These are phyloP conservation scores for Saccharomycopsis malanga DNA, from an alignment of 805 yeast species.

Conservation along the genomic window DNA sequence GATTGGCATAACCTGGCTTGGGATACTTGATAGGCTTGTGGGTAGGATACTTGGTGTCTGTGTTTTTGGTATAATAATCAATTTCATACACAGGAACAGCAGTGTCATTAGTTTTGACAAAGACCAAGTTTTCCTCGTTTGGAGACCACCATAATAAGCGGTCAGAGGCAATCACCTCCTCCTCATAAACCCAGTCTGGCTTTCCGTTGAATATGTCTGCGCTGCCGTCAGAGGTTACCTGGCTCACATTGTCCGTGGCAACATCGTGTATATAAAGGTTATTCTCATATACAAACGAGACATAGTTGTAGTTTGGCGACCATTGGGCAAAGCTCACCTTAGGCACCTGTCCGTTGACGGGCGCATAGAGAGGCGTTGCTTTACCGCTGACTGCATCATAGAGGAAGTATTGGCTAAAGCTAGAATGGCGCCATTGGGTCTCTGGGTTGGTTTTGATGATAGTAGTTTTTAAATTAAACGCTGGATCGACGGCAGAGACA, in stretches of 20 bases:
- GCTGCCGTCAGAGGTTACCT: slow-evolving; percentile 48
- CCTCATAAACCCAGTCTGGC: slow-evolving; percentile 84
- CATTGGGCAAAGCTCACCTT: slow-evolving; percentile 51
- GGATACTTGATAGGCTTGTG: slow-evolving; percentile 65
- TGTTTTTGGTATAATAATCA: slow-evolving; percentile 24
- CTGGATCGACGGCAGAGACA: slow-evolving; percentile 39
- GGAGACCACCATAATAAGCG: slow-evolving; percentile 69
- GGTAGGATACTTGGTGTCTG: slow-evolving; percentile 54
- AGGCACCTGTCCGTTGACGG: slow-evolving; percentile 26
- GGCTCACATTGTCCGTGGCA: slow-evolving; percentile 24
- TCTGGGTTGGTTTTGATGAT: slow-evolving; percentile 46
- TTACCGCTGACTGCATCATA: slow-evolving; percentile 38
- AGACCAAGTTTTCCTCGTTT: slow-evolving; percentile 49
- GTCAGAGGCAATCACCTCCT: slow-evolving; percentile 59
- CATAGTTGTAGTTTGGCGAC: slow-evolving; percentile 62
- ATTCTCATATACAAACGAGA: slow-evolving; percentile 64
- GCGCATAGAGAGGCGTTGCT: slow-evolving; percentile 29
- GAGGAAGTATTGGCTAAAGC: slow-evolving; percentile 54
- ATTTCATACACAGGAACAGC: slow-evolving; percentile 43
- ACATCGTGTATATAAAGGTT: slow-evolving; percentile 46
- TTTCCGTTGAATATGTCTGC: slow-evolving; percentile 52
- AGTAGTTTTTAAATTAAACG: slow-evolving; percentile 40
- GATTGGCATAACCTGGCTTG: slow-evolving; percentile 75
- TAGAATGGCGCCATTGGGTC: slow-evolving; percentile 64
- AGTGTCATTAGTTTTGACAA: slow-evolving; percentile 52